Base-by-base conservation (phyloP, 129 eudicot species). In the Tagetes erecta region DNA sequence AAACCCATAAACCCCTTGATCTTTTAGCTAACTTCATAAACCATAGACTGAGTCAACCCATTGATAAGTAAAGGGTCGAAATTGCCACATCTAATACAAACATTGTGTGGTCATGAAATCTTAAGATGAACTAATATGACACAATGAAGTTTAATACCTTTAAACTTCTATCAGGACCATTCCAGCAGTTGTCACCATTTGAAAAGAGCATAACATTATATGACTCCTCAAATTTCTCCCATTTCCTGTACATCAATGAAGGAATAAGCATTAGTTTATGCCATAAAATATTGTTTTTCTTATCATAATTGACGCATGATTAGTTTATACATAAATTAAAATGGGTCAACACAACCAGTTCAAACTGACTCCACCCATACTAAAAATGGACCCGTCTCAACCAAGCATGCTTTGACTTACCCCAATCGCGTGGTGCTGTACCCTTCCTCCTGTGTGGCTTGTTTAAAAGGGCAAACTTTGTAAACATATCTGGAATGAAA, bases 91-190 rank as follows among this genome's bases (percentile, higher is more conserved):
- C 8, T 62, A 12, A 13, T 36, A 62, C 3, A 11, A 4, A 39
- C 47, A 63, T 13, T 12, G n/a, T 47, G 20, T 73, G n/a, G 50
- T 58, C n/a, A 2, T 58, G 58, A 44, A 44, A 44, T 8, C 37
- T 33, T 11, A 6, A 38, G 6, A 58, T 44, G 5, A 67, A 53
- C 41, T 37, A 70, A 49, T 51, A 70, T 52, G 66, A 50, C 37
- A 57, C 52, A 46, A 69, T 46, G 63, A 58, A 42, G 20, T 68
- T 53, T 51, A 30, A 60, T 81, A 93, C 98, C 98, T 87, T 93
- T 71, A 93, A 63, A 83, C 98, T 93, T 85, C 98, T 90, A 71
- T 90, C 98, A 49, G 98, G 98, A 47, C 98, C 98, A 74, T 93
- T 93, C 98, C 98, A 93, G 84, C 98, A 93, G 67, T 88, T 84